Conservation (phyloP, 176 grass and related monocot genomes). For the Aegilops speltoides region DNA sequence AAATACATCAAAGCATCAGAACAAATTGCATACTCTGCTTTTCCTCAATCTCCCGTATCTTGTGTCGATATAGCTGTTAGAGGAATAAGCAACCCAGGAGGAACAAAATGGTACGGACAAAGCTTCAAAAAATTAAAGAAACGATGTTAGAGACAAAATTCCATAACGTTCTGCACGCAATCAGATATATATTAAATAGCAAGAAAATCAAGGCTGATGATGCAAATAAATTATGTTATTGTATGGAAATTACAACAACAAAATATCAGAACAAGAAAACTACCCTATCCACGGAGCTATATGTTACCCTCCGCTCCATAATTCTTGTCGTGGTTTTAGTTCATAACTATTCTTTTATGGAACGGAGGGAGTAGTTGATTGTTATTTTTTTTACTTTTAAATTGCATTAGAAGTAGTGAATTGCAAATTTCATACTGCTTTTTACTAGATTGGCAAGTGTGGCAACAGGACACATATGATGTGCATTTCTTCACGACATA, state of each 20-base stretch:
- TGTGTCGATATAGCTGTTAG: conserved; percentile 79
- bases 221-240: not conserved
- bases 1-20: not conserved
- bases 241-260: not conserved
- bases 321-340: too few species aligned
- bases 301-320: too few species aligned
- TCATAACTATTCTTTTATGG: too few species aligned
- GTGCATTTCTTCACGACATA: not conserved
- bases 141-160: not conserved
- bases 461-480: not conserved
- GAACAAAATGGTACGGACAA: conserved; percentile 80
- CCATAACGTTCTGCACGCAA: not conserved
- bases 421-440: conserved; percentile 9
- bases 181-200: not conserved
- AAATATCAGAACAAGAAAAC: not conserved
- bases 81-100: conserved; percentile 68
- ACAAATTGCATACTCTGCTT: conserved; percentile 67
- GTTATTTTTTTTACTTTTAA: not conserved
- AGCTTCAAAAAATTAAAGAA: conserved; percentile 47
- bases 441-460: not conserved
- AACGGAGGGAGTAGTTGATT: not conserved
- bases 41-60: conserved; percentile 95
- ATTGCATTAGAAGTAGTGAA: not conserved
- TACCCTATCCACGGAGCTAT: not conserved
- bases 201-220: not conserved